Evolutionary conservation across 495 filamentous ascomycete species (phyloP), one percentile per base, ranked within the genome.

Genomic region (Gamarada debralockiae): DNA sequence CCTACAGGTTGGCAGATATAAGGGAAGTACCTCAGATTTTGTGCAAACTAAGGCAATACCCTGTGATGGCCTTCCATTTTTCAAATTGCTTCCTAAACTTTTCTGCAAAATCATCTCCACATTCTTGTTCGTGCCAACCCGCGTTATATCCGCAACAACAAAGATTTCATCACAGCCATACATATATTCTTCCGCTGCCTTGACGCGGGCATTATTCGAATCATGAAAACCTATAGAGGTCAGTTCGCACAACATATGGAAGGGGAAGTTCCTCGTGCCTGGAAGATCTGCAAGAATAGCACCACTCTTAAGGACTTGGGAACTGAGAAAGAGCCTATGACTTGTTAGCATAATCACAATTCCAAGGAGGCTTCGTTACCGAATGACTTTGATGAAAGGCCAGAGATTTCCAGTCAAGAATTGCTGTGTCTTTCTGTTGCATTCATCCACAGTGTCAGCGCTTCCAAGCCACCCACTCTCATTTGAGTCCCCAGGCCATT

Each of bases 311-410:
- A 65, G 57, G 10, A 66, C 50, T 50, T 57, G 56, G 15, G 63
- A 48, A 42, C 60, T 65, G n/a, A 65, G 45, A 57, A 60, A 66
- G 27, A 66, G 47, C 3, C 64, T 66, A 33, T 12, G 20, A 44
- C 17, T n/a, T 4, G 37, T 40, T 24, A 33, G 13, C 22, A n/a
- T 21, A 22, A 45, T 39, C 17, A 20, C 34, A 18, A 2, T 12
- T 37, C 5, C 3, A 22, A 48, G 27, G 7, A 18, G 33, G 45
- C n/a, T 34, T 29, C 3, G 49, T n/a, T 50, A 64, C 63, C 62
- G 58, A 18, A 66, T 59, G n/a, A 65, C 47, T 40, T 66, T 65
- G 9, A 60, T 65, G 25, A 65, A 65, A 3, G 64, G 63, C 64
- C 63, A 66, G 14, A 60, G 39, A 17, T 46, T 50, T 42, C 62